Base-by-base conservation (phyloP, 2,329 filamentous ascomycete species). In the Xylaria sp. region DNA sequence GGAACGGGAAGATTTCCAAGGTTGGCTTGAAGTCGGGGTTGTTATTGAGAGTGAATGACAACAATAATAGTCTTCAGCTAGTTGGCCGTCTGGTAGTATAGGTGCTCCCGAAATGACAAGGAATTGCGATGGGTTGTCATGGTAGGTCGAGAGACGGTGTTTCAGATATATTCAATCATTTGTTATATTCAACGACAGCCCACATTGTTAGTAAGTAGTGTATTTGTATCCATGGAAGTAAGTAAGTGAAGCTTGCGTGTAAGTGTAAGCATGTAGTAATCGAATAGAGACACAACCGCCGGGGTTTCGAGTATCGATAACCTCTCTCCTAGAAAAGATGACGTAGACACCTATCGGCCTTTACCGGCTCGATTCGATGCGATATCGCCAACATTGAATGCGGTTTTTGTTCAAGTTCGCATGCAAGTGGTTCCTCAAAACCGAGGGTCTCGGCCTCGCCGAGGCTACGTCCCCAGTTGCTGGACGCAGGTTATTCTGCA, bases 371-470 rank as follows among this genome's bases (percentile, higher is more conserved):
- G 4, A 37, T 18, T 52, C 25, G 7, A 52, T 18, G 50, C 25
- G 6, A 18, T 12, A 12, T 52, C 50, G 6, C 51, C 51, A n/a
- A 34, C 15, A 10, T 34, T 8, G 13, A 54, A 34, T 54, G 28
- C 51, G 25, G 18, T 1, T 34, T n/a, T 54, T n/a, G 2, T 55
- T 12, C 20, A 8, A 2, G 20, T 13, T 25, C 46, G 23, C 46
- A 25, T 50, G 46, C 10, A 48, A 20, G 46, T 46, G 44, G 44
- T 18, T n/a, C 13, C 52, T 10, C 31, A 56, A 7, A 23, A n/a
- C 9, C 10, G 52, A 39, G 31, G 31, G 52, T 56, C 52, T 56
- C 52, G 52, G 52, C 52, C 31, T 23, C 10, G n/a, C 52, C 52
- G 52, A 39, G 52, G 12, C 52, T 23, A 56, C n/a, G 8, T 37